Evolutionary conservation across 139 green algal species (phyloP), one percentile per base, ranked within the genome.

Genomic region (Chlorella sp.): DNA sequence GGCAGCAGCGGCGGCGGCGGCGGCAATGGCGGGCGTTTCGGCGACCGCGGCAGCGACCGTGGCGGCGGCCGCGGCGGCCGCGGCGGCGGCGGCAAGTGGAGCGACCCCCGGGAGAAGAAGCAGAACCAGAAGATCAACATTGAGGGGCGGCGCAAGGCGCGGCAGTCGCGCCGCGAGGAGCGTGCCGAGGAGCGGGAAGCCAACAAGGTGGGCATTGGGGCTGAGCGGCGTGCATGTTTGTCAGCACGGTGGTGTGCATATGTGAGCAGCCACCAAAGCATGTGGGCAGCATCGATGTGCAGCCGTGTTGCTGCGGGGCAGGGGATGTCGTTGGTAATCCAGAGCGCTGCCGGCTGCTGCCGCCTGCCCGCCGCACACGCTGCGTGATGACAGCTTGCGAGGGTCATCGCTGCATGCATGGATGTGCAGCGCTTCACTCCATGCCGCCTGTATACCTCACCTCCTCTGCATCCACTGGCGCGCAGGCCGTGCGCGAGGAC

Each of bases 401-500:
- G n/a, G n/a, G n/a, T n/a, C n/a, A n/a, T n/a, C n/a, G n/a, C n/a
- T n/a, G n/a, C n/a, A n/a, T n/a, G n/a, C n/a, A n/a, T n/a, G n/a
- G n/a, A n/a, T n/a, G n/a, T n/a, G n/a, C n/a, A n/a, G n/a, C n/a
- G n/a, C n/a, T n/a, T n/a, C n/a, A n/a, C n/a, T n/a, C 44, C 44
- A 6, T 51, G 44, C 44, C 44, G 9, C 44, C 44, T 16, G 9
- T 6, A 51, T 17, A 38, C 41, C 39, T 17, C 38, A 32, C 79
- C n/a, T 21, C 3, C 39, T 17, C 44, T 32, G 17, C 21, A 30
- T 17, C n/a, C 65, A 17, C 30, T 17, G 0, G 9, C 34, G 36
- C 60, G 25, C 75, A 82, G 78, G 78, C 78, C 11, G n/a, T 93
- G 39, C 80, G 81, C 36, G 93, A 98, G 88, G 97, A 99, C 82